Evolutionary conservation across 805 yeast species (phyloP).

Genomic region (Metschnikowia picachoensis): DNA sequence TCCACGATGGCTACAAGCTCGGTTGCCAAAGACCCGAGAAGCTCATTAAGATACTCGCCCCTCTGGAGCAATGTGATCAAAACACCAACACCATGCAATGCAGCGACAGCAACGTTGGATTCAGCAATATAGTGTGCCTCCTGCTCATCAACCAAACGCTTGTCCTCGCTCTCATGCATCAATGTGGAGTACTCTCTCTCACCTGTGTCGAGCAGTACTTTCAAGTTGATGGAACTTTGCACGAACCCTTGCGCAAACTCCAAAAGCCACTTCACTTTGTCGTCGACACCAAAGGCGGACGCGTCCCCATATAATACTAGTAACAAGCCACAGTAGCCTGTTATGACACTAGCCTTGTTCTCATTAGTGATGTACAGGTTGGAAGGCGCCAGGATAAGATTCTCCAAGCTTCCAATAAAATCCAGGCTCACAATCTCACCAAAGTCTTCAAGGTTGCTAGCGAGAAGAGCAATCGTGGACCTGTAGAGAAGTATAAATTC

Average conservation of each 20-base stretch:
- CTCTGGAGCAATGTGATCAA: slow-evolving; percentile 42
- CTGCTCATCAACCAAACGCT: slow-evolving; percentile 33
- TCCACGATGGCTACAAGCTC: slow-evolving; percentile 42
- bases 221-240: slow-evolving; percentile 28
- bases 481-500: slow-evolving; percentile 42
- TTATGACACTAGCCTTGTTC: slow-evolving; percentile 35
- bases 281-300: slow-evolving; percentile 48
- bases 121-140: slow-evolving; percentile 29
- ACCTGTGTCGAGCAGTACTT: slow-evolving; percentile 35
- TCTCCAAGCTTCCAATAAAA: slow-evolving; percentile 24
- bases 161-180: slow-evolving; percentile 34
- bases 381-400: slow-evolving; percentile 34
- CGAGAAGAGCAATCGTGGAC: slow-evolving; percentile 39
- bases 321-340: slow-evolving; percentile 37
- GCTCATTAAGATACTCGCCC: slow-evolving; percentile 41
- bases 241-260: slow-evolving; percentile 41
- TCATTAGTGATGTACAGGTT: slow-evolving; percentile 32
- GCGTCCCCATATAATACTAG: slow-evolving; percentile 46
- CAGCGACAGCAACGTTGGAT: slow-evolving; percentile 37
- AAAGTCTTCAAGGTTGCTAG: slow-evolving; percentile 51
- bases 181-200: slow-evolving; percentile 41
- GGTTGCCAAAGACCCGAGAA: slow-evolving; percentile 26
- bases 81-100: slow-evolving; percentile 45
- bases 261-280: slow-evolving; percentile 39
- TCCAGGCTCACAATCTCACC: slow-evolving; percentile 35